Evolutionary conservation across 805 yeast genomes (phyloP), one percentile per base, ranked within the genome.

Genomic region (Kazachstania africana): DNA sequence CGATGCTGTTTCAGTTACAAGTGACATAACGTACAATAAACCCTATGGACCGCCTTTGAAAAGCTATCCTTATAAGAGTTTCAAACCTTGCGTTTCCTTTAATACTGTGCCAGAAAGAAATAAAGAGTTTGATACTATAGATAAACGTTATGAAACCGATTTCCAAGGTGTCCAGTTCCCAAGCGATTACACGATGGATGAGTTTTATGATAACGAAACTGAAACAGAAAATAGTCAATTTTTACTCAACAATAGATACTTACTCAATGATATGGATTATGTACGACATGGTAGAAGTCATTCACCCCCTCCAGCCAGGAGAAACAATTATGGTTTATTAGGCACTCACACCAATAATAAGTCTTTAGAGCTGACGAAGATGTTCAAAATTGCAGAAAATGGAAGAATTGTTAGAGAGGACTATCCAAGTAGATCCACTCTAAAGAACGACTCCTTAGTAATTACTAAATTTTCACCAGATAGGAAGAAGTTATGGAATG

Each of bases 331-430:
- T 19, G 10, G 22, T 8, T 19, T 10, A 8, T 10, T 10, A 8
- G 10, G 9, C 6, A 19, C 22, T 6, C 10, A 6, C 6, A 19
- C 22, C 9, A 19, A 19, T 19, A 19, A 19, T 26, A 31, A 32
- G 16, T 13, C 23, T 13, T 16, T 28, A 4, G 23, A 27, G 13
- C 21, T 37, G 16, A 21, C 35, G 3, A 27, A 38, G 27, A 43
- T 39, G 40, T 48, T 54, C 21, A 41, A 41, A 24, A 36, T 50
- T 13, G 46, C 53, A 8, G 39, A 42, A 23, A 45, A 51, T 36
- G 60, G 60, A 19, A 47, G 44, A 29, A 43, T 55, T 14, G 52
- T 49, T 4, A 43, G 60, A 31, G 47, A 48, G 8, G 60, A 55
- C 31, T 56, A 56, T 28, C 59, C 59, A n/a, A 48, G 51, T 14